phyloP scores from a whole-genome alignment of 371 early-diverging fungal species.

The Nematocida sp. region DNA sequence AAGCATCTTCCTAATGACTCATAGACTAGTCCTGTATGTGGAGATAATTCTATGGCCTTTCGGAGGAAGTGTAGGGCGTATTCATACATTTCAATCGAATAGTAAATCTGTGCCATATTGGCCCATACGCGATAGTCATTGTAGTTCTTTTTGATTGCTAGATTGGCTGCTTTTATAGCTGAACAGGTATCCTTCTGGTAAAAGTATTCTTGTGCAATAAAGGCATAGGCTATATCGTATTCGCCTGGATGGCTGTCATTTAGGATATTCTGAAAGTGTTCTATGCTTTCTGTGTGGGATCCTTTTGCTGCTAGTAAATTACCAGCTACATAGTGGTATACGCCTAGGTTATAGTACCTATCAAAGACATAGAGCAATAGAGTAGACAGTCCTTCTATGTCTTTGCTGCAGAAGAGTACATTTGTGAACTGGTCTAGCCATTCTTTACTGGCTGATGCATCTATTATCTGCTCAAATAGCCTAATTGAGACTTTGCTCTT shows the following conservation, averaged over 20 bases:
- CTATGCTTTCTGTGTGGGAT: constrained; percentile 75
- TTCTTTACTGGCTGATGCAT: constrained; percentile 69
- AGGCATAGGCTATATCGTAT: constrained; percentile 75
- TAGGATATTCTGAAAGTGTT: constrained; percentile 74
- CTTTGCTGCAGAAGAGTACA: constrained; percentile 72
- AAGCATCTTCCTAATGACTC: constrained; percentile 49
- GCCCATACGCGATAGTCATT: constrained; percentile 83
- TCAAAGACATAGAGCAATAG: constrained; percentile 72
- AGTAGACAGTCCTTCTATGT: constrained; percentile 67
- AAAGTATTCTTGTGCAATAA: constrained; percentile 86
- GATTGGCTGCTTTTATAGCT: constrained; percentile 77
- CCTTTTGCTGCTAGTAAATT: constrained; percentile 76
- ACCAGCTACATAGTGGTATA: constrained; percentile 77
- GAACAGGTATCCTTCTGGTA: constrained; percentile 76
- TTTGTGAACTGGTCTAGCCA: constrained; percentile 78
- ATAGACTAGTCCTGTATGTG: constrained; percentile 51
- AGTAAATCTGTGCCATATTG: constrained; percentile 80
- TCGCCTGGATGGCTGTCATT: constrained; percentile 68
- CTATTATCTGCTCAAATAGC: constrained; percentile 49
- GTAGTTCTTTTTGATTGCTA: constrained; percentile 72
- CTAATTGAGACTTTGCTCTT: constrained; percentile 41
- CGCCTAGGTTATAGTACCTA: constrained; percentile 74
- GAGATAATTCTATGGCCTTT: constrained; percentile 69
- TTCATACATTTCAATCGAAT: constrained; percentile 71
- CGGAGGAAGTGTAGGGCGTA: constrained; percentile 76